Base-by-base conservation (phyloP, 208 protist species). In the Leishmania braziliensis region DNA sequence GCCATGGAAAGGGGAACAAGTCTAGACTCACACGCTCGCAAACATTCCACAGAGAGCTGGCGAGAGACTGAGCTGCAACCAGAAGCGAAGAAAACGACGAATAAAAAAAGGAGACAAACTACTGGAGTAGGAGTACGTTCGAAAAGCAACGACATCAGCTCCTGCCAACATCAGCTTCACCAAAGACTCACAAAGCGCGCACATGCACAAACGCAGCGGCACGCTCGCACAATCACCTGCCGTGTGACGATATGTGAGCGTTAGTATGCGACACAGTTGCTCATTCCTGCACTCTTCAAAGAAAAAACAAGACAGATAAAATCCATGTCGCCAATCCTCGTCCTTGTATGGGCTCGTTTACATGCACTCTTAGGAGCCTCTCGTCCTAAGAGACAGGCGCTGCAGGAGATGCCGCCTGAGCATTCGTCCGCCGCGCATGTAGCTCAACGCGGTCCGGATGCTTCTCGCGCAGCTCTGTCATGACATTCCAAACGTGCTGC, bases 361-460 rank as follows among this genome's bases (percentile, higher is more conserved):
- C 5, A n/a, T 51, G 26, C 4, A 50, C 6, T 36, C 36, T 3
- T 26, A 9, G 10, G 4, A 9, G 26, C 23, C 14, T 72, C 23
- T 14, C 9, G 33, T 29, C 12, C 39, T 16, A 10, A 29, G 23
- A 72, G 9, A n/a, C 43, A 4, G 18, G 23, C 20, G 18, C 68
- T 53, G 20, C 20, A 23, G 43, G 43, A n/a, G 33, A 9, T 10
- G 23, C 60, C 23, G 76, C 58, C 65, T 51, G 0, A 39, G 71
- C 74, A 54, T 58, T 63, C 43, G 71, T 63, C 63, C 75, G 72
- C 53, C 51, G 71, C 10, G 75, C 75, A 53, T 70, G 80, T n/a
- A 90, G 66, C 50, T 65, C 83, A 33, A 89, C 72, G 66, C 93
- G 86, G 76, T 97, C 93, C 1, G 94, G 94, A 68, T 97, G 94